A percentile compares a stretch with the other conserved stretches of the same genome.
Conservation (phyloP, 1,284 basidiomycete species). For the Ceratobasidium papillatum region DNA sequence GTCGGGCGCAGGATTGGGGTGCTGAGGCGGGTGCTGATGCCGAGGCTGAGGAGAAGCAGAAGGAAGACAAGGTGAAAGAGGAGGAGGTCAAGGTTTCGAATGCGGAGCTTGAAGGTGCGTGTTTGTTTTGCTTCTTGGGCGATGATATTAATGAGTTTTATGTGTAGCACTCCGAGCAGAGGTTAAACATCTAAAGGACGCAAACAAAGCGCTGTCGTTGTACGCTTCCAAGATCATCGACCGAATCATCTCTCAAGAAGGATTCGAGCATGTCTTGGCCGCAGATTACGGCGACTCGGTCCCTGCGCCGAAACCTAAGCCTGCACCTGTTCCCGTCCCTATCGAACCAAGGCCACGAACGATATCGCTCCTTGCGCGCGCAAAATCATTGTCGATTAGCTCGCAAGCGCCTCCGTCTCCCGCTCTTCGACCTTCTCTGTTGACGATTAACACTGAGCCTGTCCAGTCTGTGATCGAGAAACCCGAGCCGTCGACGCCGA, state of each 20-base stretch:
- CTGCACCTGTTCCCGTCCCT: background rate
- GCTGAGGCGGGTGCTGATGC: background rate
- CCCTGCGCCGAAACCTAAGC: slow-evolving; percentile 10
- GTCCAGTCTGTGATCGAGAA: slow-evolving; percentile 54
- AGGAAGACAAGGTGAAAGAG: slow-evolving; percentile 47
- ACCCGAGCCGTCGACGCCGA: slow-evolving; percentile 18
- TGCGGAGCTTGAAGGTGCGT: background rate
- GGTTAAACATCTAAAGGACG: slow-evolving; percentile 90
- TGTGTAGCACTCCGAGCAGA: slow-evolving; percentile 69
- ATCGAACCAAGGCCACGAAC: background rate
- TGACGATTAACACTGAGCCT: slow-evolving; percentile 27
- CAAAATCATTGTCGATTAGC: slow-evolving; percentile 12
- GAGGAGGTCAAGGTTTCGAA: slow-evolving; percentile 48
- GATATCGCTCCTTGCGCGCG: slow-evolving; percentile 9
- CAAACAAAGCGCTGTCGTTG: slow-evolving; percentile 91
- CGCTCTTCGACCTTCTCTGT: slow-evolving; percentile 39
- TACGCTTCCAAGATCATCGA: slow-evolving; percentile 98
- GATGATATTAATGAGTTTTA: background rate
- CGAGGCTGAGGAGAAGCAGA: slow-evolving; percentile 17
- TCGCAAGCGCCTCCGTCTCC: slow-evolving; percentile 14
- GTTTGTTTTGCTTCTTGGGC: background rate
- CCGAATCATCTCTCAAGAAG: slow-evolving; percentile 91
- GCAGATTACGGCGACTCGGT: slow-evolving; percentile 75
- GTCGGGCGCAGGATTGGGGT: slow-evolving; percentile 70
- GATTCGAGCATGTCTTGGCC: slow-evolving; percentile 92